phyloP scores from a whole-genome alignment of 495 filamentous ascomycete genomes.

The Penicillium tannophilum region DNA sequence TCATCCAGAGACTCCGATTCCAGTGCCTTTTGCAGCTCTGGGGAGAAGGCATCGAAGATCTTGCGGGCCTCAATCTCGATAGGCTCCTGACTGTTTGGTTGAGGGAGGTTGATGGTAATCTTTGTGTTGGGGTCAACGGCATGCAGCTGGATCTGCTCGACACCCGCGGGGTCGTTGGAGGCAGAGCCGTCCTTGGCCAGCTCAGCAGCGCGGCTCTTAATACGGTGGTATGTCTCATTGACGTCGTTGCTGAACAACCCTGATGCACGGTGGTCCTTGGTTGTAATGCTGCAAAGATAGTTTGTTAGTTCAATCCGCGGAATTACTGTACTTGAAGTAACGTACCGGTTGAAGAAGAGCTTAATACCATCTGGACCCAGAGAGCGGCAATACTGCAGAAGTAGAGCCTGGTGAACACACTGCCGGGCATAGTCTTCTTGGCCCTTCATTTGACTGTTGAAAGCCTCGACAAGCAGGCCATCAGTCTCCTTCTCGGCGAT shows the following conservation, averaged over 20 bases:
- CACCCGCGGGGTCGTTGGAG: constrained; percentile 65
- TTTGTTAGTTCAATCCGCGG: constrained; percentile 13
- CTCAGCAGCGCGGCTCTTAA: constrained; percentile 76
- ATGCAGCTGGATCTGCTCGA: constrained; percentile 98
- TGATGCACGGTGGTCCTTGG: constrained; percentile 85
- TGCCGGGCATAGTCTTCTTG: constrained; percentile 76
- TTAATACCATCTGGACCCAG: constrained; percentile 85
- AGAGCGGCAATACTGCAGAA: constrained; percentile 91
- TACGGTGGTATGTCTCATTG: constrained; percentile 77
- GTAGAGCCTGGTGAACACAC: constrained; percentile 90
- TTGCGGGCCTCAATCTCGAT: constrained; percentile 65
- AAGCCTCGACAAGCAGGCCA: constrained; percentile 85
- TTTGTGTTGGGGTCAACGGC: constrained; percentile 91
- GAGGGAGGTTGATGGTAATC: constrained; percentile 83
- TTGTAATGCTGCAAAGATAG: constrained; percentile 68
- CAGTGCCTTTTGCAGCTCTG: constrained; percentile 77
- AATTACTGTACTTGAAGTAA: not conserved
- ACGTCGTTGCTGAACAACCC: constrained; percentile 93
- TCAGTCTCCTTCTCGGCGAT: constrained; percentile 88
- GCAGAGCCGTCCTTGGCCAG: constrained; percentile 67
- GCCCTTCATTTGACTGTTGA: constrained; percentile 77
- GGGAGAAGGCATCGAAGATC: constrained; percentile 82
- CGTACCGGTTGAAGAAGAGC: constrained; percentile 87
- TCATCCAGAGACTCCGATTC: constrained; percentile 85
- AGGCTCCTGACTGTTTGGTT: constrained; percentile 61